phyloP scores from a whole-genome alignment of 2,329 filamentous ascomycete genomes.

The Fusarium anthophilum region DNA sequence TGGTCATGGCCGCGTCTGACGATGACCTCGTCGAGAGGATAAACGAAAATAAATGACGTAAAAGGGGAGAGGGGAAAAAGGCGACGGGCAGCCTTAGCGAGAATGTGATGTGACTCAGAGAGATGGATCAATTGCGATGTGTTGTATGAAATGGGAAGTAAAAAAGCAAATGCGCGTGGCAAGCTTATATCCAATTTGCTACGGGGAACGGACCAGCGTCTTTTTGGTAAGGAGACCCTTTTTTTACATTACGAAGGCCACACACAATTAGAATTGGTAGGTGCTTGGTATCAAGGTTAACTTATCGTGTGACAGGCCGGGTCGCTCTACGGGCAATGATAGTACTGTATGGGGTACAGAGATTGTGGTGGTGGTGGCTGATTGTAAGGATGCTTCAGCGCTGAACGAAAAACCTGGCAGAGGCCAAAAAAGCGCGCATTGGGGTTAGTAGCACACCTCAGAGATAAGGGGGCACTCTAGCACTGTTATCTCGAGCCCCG shows the following conservation, averaged over 20 bases:
- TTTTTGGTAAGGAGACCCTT: not conserved
- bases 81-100: conserved; percentile 36
- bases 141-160: not conserved
- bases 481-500: conserved; percentile 32
- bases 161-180: not conserved
- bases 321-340: not conserved
- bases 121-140: not conserved
- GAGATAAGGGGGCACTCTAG: conserved; percentile 2
- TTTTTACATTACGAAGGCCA: not conserved
- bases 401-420: conserved; percentile 17
- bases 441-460: not conserved
- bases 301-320: conserved; percentile 20
- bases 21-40: conserved; percentile 32
- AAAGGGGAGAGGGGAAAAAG: not conserved
- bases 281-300: conserved; percentile 1
- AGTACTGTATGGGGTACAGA: conserved; percentile 20
- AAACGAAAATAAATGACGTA: conserved; percentile 7
- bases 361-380: conserved; percentile 1
- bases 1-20: conserved; percentile 40
- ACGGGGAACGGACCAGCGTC: conserved; percentile 18
- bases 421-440: conserved; percentile 24
- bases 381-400: not conserved
- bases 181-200: conserved; percentile 28
- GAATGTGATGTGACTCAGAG: not conserved
- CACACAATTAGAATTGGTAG: not conserved